Evolutionary conservation across 2,329 filamentous ascomycete genomes (phyloP).

Genomic region (Alternaria novae-zelandiae): DNA sequence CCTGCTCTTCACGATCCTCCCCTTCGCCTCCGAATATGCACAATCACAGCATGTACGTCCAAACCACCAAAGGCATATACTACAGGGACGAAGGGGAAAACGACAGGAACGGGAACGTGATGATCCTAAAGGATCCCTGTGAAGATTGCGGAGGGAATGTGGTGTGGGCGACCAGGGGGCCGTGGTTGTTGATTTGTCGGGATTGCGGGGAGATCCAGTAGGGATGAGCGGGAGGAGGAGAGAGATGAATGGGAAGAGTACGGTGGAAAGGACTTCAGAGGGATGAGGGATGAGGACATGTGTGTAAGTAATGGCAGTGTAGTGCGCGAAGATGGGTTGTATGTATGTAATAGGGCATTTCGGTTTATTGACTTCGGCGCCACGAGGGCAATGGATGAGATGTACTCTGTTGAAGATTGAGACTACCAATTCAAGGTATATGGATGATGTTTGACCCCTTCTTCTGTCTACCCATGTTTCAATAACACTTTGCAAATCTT

Average conservation of each 20-base stretch:
- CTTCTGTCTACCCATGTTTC: background rate
- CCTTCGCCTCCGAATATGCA: background rate
- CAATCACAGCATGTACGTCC: background rate
- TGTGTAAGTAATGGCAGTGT: background rate
- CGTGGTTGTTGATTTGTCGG: constrained; percentile 10
- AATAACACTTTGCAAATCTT: background rate
- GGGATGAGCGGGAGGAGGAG: background rate
- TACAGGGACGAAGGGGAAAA: constrained; percentile 7
- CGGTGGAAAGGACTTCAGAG: accelerated
- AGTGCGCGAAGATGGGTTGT: background rate
- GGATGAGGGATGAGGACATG: background rate
- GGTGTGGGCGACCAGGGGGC: constrained; percentile 7
- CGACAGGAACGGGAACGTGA: background rate
- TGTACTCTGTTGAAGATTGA: background rate
- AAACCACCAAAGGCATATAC: background rate
- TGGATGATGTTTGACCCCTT: background rate
- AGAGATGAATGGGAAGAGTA: background rate
- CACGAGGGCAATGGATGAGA: background rate
- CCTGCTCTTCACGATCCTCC: background rate
- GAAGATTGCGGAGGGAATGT: constrained; percentile 2
- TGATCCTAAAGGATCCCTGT: background rate
- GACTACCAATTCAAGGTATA: background rate
- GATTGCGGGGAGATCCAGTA: constrained; percentile 7
- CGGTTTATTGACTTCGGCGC: background rate
- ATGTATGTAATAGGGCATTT: background rate